Evolutionary conservation across 768 basidiomycete species (phyloP).

Genomic region (Pleurotus tuber-regium): DNA sequence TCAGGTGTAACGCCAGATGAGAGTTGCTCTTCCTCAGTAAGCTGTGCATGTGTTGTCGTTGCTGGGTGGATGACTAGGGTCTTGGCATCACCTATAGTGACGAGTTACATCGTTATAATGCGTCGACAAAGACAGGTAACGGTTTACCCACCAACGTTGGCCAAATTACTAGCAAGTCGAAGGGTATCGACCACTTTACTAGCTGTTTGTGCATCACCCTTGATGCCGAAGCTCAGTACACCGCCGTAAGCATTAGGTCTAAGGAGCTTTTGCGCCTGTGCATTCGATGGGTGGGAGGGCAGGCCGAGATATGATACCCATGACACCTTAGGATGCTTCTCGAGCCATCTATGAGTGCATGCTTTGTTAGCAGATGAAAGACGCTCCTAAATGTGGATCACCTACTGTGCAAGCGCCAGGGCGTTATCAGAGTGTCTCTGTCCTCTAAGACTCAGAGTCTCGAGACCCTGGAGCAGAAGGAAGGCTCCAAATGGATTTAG

Average conservation of each 20-base stretch:
- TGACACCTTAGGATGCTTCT: constrained; percentile 59
- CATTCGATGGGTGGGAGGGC: constrained; percentile 55
- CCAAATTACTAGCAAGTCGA: constrained; percentile 70
- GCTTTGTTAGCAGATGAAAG: constrained; percentile 12
- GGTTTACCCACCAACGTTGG: constrained; percentile 57
- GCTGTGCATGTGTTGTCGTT: constrained; percentile 74
- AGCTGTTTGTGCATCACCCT: constrained; percentile 49
- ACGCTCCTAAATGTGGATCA: background rate
- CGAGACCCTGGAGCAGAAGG: constrained; percentile 74
- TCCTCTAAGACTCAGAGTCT: constrained; percentile 70
- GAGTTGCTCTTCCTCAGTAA: constrained; percentile 57
- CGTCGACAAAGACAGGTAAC: background rate
- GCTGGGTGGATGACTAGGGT: constrained; percentile 80
- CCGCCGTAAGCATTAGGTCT: constrained; percentile 61
- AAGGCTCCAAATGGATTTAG: constrained; percentile 75
- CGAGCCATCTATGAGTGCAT: constrained; percentile 52
- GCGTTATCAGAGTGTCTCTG: constrained; percentile 74
- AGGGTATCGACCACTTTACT: constrained; percentile 68
- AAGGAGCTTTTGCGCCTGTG: constrained; percentile 53
- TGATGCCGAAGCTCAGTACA: constrained; percentile 75
- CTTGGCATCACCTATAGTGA: constrained; percentile 60
- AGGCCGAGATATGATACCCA: constrained; percentile 85
- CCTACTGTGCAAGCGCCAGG: constrained; percentile 58
- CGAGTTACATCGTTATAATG: background rate
- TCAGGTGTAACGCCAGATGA: constrained; percentile 74